Evolutionary conservation across 371 early-diverging fungal species (phyloP).

Genomic region (Capillidium heterosporum): DNA sequence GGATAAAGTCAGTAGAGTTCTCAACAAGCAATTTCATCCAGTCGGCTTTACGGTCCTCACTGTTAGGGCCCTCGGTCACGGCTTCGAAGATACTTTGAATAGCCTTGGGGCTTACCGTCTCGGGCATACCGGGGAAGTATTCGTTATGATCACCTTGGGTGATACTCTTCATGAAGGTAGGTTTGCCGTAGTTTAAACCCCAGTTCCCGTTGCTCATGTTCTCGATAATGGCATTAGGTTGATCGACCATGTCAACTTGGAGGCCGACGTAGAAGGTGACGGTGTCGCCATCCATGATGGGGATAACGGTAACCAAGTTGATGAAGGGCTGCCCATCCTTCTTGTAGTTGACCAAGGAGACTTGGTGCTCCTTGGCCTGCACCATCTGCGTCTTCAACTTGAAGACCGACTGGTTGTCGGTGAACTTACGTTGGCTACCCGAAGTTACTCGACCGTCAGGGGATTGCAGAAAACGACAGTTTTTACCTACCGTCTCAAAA

Average conservation of each 20-base stretch:
- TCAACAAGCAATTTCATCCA: slow-evolving; percentile 22
- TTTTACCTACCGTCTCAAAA: slow-evolving; percentile 29
- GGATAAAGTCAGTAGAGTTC: slow-evolving; percentile 30
- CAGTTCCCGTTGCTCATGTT: slow-evolving; percentile 34
- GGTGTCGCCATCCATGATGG: slow-evolving; percentile 20
- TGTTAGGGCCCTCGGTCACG: too few species aligned
- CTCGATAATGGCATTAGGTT: slow-evolving; percentile 40
- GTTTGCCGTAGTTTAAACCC: slow-evolving; percentile 32
- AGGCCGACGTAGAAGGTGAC: slow-evolving; percentile 45
- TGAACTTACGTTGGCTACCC: slow-evolving; percentile 23
- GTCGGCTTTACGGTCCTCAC: slow-evolving; percentile 11
- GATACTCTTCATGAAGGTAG: too few species aligned
- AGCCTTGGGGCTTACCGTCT: too few species aligned
- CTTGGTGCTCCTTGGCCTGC: slow-evolving; percentile 31
- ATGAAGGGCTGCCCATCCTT: slow-evolving; percentile 51
- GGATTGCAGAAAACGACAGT: slow-evolving; percentile 44
- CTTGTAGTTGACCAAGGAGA: slow-evolving; percentile 36
- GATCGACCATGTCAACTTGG: slow-evolving; percentile 48
- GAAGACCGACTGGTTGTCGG: slow-evolving; percentile 28
- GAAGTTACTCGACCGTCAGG: slow-evolving; percentile 22
- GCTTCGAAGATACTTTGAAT: too few species aligned
- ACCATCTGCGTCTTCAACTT: slow-evolving; percentile 24
- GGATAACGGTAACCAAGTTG: slow-evolving; percentile 46
- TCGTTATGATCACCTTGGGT: too few species aligned
- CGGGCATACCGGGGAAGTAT: too few species aligned